Percentiles rank a stretch among this genome's conserved stretches.
phyloP scores from a whole-genome alignment of 225 moss, liverwort and hornwort species.

The Neckera pumila region DNA sequence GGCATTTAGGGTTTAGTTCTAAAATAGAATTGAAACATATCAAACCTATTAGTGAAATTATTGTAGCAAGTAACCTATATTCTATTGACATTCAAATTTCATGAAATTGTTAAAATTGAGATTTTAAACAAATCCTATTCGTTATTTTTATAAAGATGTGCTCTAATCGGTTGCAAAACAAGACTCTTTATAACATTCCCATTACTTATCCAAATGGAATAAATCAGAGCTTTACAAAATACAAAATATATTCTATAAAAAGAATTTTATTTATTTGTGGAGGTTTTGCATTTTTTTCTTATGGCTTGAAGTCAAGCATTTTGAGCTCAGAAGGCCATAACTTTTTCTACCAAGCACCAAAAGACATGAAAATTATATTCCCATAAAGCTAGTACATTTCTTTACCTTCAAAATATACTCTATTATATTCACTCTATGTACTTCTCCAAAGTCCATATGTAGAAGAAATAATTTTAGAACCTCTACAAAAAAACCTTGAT shows the following conservation, averaged over 20 bases:
- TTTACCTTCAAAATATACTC: no score
- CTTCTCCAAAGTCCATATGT: no score
- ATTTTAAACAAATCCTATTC: not conserved
- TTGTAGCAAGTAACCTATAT: not conserved
- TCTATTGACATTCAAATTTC: accelerated
- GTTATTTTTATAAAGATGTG: not conserved
- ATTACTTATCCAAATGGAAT: not conserved
- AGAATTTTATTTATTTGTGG: no score
- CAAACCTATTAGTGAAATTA: accelerated
- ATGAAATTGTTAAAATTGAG: not conserved
- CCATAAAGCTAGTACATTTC: no score
- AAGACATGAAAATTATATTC: no score
- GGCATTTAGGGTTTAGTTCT: not conserved
- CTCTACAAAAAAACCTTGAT: no score
- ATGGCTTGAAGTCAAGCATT: accelerated
- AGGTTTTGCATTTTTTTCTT: no score
- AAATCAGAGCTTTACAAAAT: not conserved
- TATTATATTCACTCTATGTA: accelerated
- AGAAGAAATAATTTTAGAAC: no score
- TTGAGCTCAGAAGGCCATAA: no score
- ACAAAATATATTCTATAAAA: no score
- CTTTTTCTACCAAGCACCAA: no score
- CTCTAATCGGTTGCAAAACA: accelerated
- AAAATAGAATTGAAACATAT: not conserved
- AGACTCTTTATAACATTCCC: not conserved